Conservation (phyloP, 352 stramenopile species). For the Hyaloperonospora arabidopsidis region DNA sequence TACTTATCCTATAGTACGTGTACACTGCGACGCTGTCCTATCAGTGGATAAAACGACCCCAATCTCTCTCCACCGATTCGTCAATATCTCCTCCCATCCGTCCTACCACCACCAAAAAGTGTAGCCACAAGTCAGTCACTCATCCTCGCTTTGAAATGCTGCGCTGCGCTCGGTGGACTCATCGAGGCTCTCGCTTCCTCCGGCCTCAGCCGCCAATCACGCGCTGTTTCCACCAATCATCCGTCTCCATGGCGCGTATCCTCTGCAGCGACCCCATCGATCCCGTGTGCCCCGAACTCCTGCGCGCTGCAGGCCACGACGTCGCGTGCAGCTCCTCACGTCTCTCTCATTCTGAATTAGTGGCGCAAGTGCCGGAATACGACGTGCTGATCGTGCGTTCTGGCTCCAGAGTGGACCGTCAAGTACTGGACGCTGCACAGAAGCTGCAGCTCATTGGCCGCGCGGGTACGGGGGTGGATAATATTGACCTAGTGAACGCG, state of each 20-base stretch:
- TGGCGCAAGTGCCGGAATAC: slow-evolving; percentile 71
- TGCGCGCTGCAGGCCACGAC: slow-evolving; percentile 74
- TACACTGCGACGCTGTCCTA: too few species aligned
- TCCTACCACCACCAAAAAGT: too few species aligned
- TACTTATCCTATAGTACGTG: too few species aligned
- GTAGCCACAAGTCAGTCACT: background rate
- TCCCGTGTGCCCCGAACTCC: slow-evolving; percentile 64
- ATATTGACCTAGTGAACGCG: slow-evolving; percentile 88
- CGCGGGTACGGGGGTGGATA: slow-evolving; percentile 89
- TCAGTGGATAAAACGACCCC: too few species aligned
- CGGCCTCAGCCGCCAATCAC: slow-evolving; percentile 12
- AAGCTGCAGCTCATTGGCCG: slow-evolving; percentile 81
- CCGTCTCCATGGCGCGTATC: slow-evolving; percentile 65
- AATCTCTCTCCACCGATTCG: too few species aligned
- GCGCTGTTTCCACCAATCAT: slow-evolving; percentile 34
- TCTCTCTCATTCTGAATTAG: slow-evolving; percentile 54
- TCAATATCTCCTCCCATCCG: too few species aligned
- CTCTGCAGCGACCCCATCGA: slow-evolving; percentile 87
- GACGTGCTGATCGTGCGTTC: slow-evolving; percentile 87
- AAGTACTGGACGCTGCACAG: slow-evolving; percentile 53
- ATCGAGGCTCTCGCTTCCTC: slow-evolving; percentile 28
- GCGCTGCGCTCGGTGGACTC: slow-evolving; percentile 34
- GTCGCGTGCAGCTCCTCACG: slow-evolving; percentile 49
- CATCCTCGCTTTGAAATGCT: slow-evolving; percentile 42
- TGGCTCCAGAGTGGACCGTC: slow-evolving; percentile 65